These are phyloP conservation scores for Knufia fluminis DNA, from an alignment of 2,329 filamentous ascomycete genomes.

Conservation along the genomic window DNA sequence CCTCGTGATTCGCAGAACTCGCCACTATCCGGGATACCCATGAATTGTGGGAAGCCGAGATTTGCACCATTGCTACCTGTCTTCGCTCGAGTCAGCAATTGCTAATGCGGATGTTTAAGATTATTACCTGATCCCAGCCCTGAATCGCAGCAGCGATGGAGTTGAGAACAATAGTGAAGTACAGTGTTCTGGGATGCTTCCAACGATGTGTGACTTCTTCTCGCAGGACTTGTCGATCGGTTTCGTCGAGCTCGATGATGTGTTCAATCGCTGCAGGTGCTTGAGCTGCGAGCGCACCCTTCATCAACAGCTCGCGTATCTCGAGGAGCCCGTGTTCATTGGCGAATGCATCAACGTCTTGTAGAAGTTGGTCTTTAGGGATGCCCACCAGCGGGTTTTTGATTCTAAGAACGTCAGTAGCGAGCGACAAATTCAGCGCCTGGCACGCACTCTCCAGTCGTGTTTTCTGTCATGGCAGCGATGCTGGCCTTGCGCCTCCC, in stretches of 20 bases:
- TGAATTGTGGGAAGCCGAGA: conserved; percentile 40
- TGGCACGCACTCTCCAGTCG: conserved; percentile 28
- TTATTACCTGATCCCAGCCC: conserved; percentile 39
- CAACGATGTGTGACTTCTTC: conserved; percentile 40
- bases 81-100: conserved; percentile 9
- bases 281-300: conserved; percentile 66
- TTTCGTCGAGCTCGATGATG: conserved; percentile 50
- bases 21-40: conserved; percentile 35
- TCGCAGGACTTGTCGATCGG: conserved; percentile 34
- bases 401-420: conserved; percentile 12
- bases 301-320: conserved; percentile 50
- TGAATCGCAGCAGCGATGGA: conserved; percentile 45
- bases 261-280: conserved; percentile 55
- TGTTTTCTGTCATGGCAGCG: conserved; percentile 25
- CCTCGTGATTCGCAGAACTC: conserved; percentile 19
- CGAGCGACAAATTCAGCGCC: background rate
- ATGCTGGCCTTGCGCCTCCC: conserved; percentile 22
- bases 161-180: conserved; percentile 41
- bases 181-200: conserved; percentile 39
- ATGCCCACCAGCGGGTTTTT: conserved; percentile 27
- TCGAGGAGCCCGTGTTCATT: conserved; percentile 49
- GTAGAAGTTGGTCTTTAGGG: conserved; percentile 24
- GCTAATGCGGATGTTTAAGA: background rate
- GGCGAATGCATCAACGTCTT: conserved; percentile 34
- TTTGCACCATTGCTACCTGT: conserved; percentile 44